Conservation (phyloP, 1,284 basidiomycete genomes). For the Ganoderma leucocontextum region DNA sequence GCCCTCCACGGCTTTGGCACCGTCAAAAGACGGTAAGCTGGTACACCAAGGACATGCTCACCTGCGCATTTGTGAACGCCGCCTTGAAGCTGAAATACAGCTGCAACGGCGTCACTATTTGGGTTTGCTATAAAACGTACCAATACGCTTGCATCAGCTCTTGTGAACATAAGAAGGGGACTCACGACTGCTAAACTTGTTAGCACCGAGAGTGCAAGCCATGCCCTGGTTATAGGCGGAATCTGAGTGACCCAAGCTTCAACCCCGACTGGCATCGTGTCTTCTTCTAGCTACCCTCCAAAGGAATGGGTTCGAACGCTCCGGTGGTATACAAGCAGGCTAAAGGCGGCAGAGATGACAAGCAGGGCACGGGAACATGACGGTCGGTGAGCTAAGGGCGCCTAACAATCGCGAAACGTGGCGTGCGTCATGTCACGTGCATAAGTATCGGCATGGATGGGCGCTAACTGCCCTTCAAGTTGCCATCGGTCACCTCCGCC, state of each 20-base stretch:
- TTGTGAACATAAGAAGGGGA: slow-evolving; percentile 29
- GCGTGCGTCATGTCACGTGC: slow-evolving; percentile 27
- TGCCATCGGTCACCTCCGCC: too few relatives aligned
- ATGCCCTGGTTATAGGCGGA: slow-evolving; percentile 87
- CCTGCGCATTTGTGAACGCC: slow-evolving; percentile 85
- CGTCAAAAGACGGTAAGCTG: neutral
- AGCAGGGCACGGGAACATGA: slow-evolving; percentile 14
- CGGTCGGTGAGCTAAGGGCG: slow-evolving; percentile 13
- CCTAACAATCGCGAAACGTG: slow-evolving; percentile 25
- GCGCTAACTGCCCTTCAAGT: too few relatives aligned
- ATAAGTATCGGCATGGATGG: neutral
- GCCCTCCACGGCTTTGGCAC: slow-evolving; percentile 82
- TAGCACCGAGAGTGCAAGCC: slow-evolving; percentile 80
- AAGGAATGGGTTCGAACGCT: neutral
- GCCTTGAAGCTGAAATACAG: slow-evolving; percentile 92
- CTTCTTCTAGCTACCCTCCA: neutral
- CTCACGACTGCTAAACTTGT: slow-evolving; percentile 87
- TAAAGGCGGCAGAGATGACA: neutral
- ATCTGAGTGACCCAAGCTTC: slow-evolving; percentile 89
- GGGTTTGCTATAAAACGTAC: slow-evolving; percentile 80
- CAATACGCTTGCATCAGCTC: neutral
- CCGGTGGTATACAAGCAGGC: neutral
- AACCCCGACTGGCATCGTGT: slow-evolving; percentile 75
- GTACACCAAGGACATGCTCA: slow-evolving; percentile 41
- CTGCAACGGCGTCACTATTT: slow-evolving; percentile 88